Conservation (phyloP, 179 eudicot species). For the Gypsophila paniculata region DNA sequence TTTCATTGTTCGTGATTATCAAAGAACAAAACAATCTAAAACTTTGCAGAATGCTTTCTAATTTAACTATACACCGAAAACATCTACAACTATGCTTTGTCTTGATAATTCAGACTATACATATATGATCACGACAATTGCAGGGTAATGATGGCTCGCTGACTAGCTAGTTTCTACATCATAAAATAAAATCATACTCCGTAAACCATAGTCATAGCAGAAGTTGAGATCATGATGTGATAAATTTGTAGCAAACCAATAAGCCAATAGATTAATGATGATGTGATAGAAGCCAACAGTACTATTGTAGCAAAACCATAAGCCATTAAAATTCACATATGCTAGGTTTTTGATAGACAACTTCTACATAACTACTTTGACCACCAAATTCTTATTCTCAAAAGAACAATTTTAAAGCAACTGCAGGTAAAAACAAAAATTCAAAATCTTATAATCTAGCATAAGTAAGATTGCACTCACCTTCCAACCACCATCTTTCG, state of each 20-base stretch:
- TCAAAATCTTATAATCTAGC: background rate
- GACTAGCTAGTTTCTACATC: no score
- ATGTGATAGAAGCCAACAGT: no score
- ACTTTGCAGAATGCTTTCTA: background rate
- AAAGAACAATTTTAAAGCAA: background rate
- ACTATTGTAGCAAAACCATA: background rate
- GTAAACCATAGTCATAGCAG: no score
- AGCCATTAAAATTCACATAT: background rate
- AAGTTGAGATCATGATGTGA: background rate
- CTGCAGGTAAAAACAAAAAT: background rate
- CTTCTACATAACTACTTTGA: background rate
- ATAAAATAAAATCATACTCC: no score
- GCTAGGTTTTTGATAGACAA: background rate
- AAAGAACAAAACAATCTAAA: no score
- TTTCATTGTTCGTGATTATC: no score
- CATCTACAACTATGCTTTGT: background rate
- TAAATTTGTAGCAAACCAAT: background rate
- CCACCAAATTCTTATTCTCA: background rate
- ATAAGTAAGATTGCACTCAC: conserved; percentile 28
- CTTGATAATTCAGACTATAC: background rate
- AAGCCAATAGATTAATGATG: background rate
- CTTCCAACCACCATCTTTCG: conserved; percentile 58
- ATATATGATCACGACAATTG: no score
- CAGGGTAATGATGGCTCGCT: background rate
- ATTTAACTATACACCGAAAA: conserved; percentile 3